Conservation (phyloP, 2,329 filamentous ascomycete genomes). For the Claviceps africana region DNA sequence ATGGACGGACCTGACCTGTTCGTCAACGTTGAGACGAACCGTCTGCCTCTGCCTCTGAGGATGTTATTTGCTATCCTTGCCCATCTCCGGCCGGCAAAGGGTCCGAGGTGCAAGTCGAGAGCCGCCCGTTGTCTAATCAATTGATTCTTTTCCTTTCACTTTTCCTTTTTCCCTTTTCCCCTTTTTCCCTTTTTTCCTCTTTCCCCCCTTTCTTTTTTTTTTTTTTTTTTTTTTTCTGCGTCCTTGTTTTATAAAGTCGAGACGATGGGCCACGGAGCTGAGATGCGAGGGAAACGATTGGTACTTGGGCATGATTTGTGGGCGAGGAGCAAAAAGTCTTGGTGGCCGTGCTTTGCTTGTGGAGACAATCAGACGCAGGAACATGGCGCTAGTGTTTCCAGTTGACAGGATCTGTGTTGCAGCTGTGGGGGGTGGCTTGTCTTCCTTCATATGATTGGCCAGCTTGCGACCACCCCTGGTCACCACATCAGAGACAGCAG, state of each 20-base stretch:
- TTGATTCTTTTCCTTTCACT: not conserved
- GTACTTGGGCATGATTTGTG: not conserved
- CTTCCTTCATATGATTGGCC: not conserved
- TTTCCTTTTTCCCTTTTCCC: not conserved
- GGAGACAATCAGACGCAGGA: constrained; percentile 13
- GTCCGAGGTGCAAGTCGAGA: not conserved
- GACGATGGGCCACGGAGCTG: not conserved
- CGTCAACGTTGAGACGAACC: not conserved
- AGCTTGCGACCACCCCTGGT: not conserved
- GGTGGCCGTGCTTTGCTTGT: not conserved
- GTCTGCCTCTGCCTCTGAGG: not conserved
- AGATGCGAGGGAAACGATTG: not conserved
- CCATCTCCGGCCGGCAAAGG: not conserved
- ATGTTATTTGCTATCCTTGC: not conserved
- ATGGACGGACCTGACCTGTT: not conserved
- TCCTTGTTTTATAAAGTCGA: not conserved
- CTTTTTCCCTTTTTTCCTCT: not conserved
- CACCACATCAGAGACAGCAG: not conserved
- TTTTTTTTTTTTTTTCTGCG: not conserved
- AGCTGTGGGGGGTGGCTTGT: not conserved
- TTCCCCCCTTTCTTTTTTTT: not conserved
- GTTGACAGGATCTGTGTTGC: constrained; percentile 11
- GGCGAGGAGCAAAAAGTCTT: not conserved
- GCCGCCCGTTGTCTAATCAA: not conserved
- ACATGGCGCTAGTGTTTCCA: constrained; percentile 21